Percentiles rank a stretch among this genome's conserved stretches.
phyloP scores from a whole-genome alignment of 2,329 filamentous ascomycete genomes.

The Cytospora leucostoma region DNA sequence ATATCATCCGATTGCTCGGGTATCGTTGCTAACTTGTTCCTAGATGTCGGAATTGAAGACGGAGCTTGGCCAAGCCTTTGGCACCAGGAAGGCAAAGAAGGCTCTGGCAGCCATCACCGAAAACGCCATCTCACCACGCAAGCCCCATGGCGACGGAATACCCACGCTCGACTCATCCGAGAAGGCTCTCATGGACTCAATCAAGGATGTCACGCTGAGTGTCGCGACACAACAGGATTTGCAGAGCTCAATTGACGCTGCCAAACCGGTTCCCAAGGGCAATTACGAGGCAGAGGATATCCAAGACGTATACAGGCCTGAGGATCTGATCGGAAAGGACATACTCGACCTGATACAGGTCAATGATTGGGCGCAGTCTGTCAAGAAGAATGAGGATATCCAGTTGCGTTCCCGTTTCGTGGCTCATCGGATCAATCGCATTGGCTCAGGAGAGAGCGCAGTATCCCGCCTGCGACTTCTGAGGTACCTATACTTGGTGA shows the following conservation, averaged over 20 bases:
- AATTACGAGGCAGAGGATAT: slow-evolving; percentile 68
- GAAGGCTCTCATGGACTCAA: slow-evolving; percentile 62
- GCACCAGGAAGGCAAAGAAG: slow-evolving; percentile 84
- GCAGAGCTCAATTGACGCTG: slow-evolving; percentile 63
- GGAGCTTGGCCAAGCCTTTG: slow-evolving; percentile 75
- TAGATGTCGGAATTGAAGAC: slow-evolving; percentile 65
- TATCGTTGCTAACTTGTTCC: slow-evolving; percentile 26
- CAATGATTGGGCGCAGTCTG: slow-evolving; percentile 72
- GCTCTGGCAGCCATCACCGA: slow-evolving; percentile 67
- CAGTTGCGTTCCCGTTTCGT: slow-evolving; percentile 64
- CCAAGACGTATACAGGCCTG: slow-evolving; percentile 71
- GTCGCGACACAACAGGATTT: slow-evolving; percentile 69
- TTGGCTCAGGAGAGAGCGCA: slow-evolving; percentile 55
- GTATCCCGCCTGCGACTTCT: slow-evolving; percentile 58
- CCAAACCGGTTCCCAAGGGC: slow-evolving; percentile 72
- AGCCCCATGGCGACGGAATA: slow-evolving; percentile 37
- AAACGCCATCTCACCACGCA: slow-evolving; percentile 65
- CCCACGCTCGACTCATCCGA: slow-evolving; percentile 57
- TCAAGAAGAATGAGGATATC: slow-evolving; percentile 59
- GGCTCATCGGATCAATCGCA: slow-evolving; percentile 58
- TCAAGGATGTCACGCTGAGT: slow-evolving; percentile 61
- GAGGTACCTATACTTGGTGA: slow-evolving; percentile 60
- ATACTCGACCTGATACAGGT: slow-evolving; percentile 69
- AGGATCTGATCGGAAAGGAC: slow-evolving; percentile 66
- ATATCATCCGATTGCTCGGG: neutral